phyloP scores from a whole-genome alignment of 306 rosid species.

The Prunus mongolica region DNA sequence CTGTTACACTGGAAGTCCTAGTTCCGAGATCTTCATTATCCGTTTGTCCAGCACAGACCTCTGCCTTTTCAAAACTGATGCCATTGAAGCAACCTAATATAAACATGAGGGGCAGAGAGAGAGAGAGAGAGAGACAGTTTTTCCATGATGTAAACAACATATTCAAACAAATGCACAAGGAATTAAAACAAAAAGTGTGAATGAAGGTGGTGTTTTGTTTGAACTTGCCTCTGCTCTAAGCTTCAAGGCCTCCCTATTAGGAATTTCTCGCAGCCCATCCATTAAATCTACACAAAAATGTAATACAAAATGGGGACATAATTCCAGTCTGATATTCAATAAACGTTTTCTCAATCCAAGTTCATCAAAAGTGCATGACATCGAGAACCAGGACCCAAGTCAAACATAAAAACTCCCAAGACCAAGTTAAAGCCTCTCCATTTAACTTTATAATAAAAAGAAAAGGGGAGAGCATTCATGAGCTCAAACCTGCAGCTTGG shows the following conservation, averaged over 20 bases:
- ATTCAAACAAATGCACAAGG: neutral
- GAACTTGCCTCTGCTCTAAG: conserved; percentile 83
- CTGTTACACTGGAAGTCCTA: conserved; percentile 65
- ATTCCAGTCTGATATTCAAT: neutral
- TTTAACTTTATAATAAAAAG: neutral
- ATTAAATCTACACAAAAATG: conserved; percentile 46
- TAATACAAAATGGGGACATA: neutral
- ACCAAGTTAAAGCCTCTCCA: neutral
- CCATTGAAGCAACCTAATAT: conserved; percentile 69
- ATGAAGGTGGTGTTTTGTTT: neutral
- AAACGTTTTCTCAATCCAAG: neutral
- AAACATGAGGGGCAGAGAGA: neutral
- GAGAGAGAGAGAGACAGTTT: neutral
- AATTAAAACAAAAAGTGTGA: neutral
- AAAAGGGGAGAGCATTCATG: neutral
- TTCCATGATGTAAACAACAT: neutral
- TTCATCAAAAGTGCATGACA: neutral
- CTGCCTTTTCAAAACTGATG: conserved; percentile 54
- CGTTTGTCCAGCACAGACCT: conserved; percentile 52
- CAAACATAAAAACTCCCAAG: neutral
- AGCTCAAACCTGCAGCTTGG: conserved; percentile 57
- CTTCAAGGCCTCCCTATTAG: conserved; percentile 67
- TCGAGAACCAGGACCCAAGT: neutral
- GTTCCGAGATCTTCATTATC: conserved; percentile 65
- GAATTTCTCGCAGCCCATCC: conserved; percentile 76